Evolutionary conservation across 345 rosid species (phyloP), one percentile per base, ranked within the genome.

Genomic region (Crucihimalaya himalaica): DNA sequence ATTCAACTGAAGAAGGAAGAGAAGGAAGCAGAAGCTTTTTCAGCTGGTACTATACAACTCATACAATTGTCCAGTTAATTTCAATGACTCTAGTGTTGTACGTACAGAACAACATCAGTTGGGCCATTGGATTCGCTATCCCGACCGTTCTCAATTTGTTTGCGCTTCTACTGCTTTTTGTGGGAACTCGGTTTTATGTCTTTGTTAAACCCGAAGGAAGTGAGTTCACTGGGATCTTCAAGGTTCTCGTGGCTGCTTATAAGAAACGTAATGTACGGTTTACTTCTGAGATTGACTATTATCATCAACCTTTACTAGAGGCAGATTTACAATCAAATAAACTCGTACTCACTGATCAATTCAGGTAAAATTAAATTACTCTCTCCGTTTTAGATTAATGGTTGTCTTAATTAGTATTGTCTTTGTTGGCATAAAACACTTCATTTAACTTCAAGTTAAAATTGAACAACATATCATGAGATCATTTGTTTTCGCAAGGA

Each of bases 101-200:
- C 63, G 59, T 94, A 67, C 98, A 94, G 69, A 85, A 86, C 71
- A 74, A 86, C 8, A 55, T 94, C 14, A 91, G 97, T 48, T 94
- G 97, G 98, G 84, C 74, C 5, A 11, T 83, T 3, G 98, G 98
- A 0, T 91, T 91, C 56, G 90, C 86, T 1, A 86, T 94, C 2
- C 98, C 97, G 20, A 85, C 96, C 1, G 13, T 46, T 59, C 82
- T 83, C 34, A 88, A 89, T 88, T 5, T 72, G 27, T 42, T 47
- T n/a, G 80, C 96, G 1, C 81, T 91, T 42, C n/a, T 81, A 27
- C 35, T 91, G 18, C 86, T 86, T 73, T 76, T 86, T 29, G 4
- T 81, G 34, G 98, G 98, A 2, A 83, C 64, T 2, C 89, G 65
- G 74, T 45, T 87, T 65, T 94, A 89, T 73, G 73, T 91, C 5